Conservation (phyloP, 441 rosid species). For the Erysimum pusillum region DNA sequence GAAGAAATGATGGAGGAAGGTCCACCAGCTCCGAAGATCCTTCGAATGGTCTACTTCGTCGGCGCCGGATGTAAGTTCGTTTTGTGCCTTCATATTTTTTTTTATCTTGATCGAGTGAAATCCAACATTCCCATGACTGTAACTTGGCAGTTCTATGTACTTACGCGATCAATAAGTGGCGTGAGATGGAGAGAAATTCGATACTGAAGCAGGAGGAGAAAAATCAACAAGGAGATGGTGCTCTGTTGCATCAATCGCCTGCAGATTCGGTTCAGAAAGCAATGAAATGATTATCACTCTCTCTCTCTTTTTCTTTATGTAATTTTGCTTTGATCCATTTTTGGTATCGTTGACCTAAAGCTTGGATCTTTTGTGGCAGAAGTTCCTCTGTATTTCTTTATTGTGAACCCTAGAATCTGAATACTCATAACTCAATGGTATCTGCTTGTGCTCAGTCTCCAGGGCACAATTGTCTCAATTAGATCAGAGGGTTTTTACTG, state of each 20-base stretch:
- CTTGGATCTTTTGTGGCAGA: conserved; percentile 10
- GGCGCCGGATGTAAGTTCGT: conserved; percentile 72
- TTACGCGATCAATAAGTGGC: conserved; percentile 71
- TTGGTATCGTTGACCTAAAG: conserved; percentile 17
- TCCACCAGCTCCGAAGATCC: conserved; percentile 69
- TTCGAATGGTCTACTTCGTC: conserved; percentile 66
- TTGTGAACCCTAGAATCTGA: conserved; percentile 17
- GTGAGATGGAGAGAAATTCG: conserved; percentile 66
- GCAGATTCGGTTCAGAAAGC: conserved; percentile 48
- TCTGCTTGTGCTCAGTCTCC: background rate
- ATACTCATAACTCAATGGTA: background rate
- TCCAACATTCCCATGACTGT: background rate
- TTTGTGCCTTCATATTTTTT: background rate
- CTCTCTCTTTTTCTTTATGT: background rate
- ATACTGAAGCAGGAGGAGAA: conserved; percentile 53
- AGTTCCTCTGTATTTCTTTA: background rate
- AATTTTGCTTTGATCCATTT: conserved; percentile 34
- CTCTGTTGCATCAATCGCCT: conserved; percentile 44
- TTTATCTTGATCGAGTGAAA: background rate
- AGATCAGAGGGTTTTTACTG: background rate
- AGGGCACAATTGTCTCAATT: background rate
- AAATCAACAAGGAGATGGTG: conserved; percentile 33
- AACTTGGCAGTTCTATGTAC: conserved; percentile 59
- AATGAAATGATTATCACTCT: conserved; percentile 48
- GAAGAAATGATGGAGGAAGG: conserved; percentile 66